phyloP scores from a whole-genome alignment of 1,284 basidiomycete species.

The Pholiota adiposa region DNA sequence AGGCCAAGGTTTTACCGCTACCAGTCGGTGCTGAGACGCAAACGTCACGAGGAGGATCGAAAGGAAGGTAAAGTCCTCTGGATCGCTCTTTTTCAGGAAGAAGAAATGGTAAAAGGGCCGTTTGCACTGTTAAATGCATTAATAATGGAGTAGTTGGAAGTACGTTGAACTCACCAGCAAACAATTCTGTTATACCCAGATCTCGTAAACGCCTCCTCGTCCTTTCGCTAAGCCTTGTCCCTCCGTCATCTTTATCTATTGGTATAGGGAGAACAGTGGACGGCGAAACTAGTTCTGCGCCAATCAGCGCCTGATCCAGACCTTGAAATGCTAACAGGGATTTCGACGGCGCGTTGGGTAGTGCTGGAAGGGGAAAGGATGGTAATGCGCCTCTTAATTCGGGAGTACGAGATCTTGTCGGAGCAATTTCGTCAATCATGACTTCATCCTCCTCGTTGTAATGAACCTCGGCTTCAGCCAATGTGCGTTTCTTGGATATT shows the following conservation, averaged over 20 bases:
- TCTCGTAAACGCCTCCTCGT: slow-evolving; percentile 70
- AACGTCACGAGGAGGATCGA: slow-evolving; percentile 76
- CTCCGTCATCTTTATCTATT: slow-evolving; percentile 41
- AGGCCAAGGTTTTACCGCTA: slow-evolving; percentile 95
- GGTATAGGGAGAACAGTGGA: slow-evolving; percentile 51
- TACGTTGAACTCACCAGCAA: slow-evolving; percentile 70
- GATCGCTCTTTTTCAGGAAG: slow-evolving; percentile 50
- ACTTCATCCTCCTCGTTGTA: slow-evolving; percentile 1
- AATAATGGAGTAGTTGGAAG: not conserved
- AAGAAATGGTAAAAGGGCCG: slow-evolving; percentile 79
- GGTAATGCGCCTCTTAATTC: slow-evolving; percentile 47
- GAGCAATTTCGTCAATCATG: slow-evolving; percentile 8
- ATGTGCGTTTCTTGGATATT: not conserved
- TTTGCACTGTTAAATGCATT: slow-evolving; percentile 69
- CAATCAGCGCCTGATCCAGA: slow-evolving; percentile 73
- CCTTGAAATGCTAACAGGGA: slow-evolving; percentile 75
- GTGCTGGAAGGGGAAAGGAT: slow-evolving; percentile 72
- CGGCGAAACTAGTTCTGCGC: slow-evolving; percentile 76
- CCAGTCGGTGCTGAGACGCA: slow-evolving; percentile 99
- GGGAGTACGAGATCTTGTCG: slow-evolving; percentile 22
- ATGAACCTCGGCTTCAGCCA: too few relatives aligned
- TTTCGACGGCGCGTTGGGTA: slow-evolving; percentile 75
- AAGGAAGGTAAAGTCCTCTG: slow-evolving; percentile 71
- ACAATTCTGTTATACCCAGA: slow-evolving; percentile 80
- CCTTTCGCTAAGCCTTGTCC: slow-evolving; percentile 60